phyloP scores from a whole-genome alignment of 2,329 filamentous ascomycete species.

The Magnaporthiopsis poae region DNA sequence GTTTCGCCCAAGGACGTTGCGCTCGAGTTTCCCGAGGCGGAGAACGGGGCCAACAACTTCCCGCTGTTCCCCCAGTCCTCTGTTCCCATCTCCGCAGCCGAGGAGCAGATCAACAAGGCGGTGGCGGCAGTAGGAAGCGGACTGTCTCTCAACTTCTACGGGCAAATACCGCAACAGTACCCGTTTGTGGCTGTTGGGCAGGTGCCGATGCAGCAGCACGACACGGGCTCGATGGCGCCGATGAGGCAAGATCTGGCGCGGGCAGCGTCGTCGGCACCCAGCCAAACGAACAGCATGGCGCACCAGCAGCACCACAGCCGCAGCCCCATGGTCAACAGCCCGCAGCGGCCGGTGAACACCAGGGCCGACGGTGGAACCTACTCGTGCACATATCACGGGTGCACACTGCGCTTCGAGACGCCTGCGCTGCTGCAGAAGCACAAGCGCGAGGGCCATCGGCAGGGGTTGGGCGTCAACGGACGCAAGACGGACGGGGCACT shows the following conservation, averaged over 20 bases:
- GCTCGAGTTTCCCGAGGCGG: constrained; percentile 70
- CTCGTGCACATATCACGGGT: constrained; percentile 91
- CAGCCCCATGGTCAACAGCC: constrained; percentile 15
- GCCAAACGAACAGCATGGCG: constrained; percentile 1
- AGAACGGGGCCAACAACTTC: constrained; percentile 54
- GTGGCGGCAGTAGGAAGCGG: constrained; percentile 3
- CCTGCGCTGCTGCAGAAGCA: constrained; percentile 83
- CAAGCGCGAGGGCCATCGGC: constrained; percentile 84
- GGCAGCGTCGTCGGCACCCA: constrained; percentile 1
- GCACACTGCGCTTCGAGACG: constrained; percentile 77
- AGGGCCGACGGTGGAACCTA: constrained; percentile 79
- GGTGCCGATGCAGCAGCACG: constrained; percentile 15
- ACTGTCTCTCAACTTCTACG: background rate
- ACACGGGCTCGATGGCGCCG: constrained; percentile 6
- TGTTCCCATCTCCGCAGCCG: constrained; percentile 25
- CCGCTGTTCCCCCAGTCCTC: constrained; percentile 59
- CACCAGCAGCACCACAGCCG: constrained; percentile 1
- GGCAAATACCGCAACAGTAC: constrained; percentile 39
- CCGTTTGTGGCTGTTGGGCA: constrained; percentile 29
- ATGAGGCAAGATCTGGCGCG: background rate
- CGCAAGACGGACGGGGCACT: constrained; percentile 9
- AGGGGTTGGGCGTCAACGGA: constrained; percentile 36
- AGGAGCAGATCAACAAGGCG: constrained; percentile 31
- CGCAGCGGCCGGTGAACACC: constrained; percentile 39
- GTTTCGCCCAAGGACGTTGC: constrained; percentile 91